Percentiles rank a stretch among this genome's conserved stretches.
These are phyloP conservation scores for Pistacia integerrima DNA, from an alignment of 345 rosid species.

Conservation along the genomic window DNA sequence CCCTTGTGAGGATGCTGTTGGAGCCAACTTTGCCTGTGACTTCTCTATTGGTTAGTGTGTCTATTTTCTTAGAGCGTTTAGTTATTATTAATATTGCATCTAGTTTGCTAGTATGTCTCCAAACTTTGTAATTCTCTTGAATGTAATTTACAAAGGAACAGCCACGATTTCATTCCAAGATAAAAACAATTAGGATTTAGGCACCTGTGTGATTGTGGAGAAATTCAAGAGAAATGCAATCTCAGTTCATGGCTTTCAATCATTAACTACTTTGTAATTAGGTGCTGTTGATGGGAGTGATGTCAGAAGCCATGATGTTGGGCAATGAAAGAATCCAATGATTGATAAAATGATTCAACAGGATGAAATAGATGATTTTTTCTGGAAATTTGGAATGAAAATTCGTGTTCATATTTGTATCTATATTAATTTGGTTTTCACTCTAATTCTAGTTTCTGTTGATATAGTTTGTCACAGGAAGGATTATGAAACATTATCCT, in stretches of 20 bases:
- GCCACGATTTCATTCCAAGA: background rate
- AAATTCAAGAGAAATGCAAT: too few species aligned
- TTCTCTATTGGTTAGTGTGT: slow-evolving; percentile 48
- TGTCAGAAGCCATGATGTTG: background rate
- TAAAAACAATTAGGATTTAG: too few species aligned
- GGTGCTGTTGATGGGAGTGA: background rate
- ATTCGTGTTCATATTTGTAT: background rate
- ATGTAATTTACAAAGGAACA: background rate
- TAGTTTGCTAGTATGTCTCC: background rate
- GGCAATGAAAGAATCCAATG: background rate
- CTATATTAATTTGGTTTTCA: background rate
- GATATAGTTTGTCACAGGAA: background rate
- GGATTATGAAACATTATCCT: background rate
- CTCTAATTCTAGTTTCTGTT: background rate
- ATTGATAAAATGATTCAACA: background rate
- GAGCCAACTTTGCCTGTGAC: slow-evolving; percentile 43
- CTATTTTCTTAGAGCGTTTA: background rate
- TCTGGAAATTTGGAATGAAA: background rate
- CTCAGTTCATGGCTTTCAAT: background rate
- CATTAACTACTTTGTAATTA: background rate
- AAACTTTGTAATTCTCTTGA: slow-evolving; percentile 1
- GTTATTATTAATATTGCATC: background rate
- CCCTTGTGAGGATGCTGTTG: slow-evolving; percentile 49
- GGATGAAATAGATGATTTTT: background rate
- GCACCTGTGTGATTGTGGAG: background rate